These are phyloP conservation scores for Calonectria pauciramosa DNA, from an alignment of 2,329 filamentous ascomycete species.

Conservation along the genomic window DNA sequence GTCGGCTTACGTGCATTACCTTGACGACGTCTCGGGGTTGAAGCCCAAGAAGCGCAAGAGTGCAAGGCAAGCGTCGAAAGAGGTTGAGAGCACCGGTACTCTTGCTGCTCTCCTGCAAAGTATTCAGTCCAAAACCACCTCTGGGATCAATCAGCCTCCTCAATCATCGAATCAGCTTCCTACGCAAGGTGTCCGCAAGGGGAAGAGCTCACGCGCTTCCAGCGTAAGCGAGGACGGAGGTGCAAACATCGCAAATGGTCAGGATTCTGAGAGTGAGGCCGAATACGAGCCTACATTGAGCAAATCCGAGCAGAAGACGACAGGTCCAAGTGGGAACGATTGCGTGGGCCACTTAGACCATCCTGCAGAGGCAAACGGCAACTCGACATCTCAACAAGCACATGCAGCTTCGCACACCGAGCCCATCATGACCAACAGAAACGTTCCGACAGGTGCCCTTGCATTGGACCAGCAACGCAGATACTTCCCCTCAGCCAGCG, in stretches of 20 bases:
- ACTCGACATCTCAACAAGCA: constrained; percentile 10
- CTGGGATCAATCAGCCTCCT: constrained; percentile 15
- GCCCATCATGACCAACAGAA: constrained; percentile 34
- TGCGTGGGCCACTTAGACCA: constrained; percentile 5
- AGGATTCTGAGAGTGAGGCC: constrained; percentile 44
- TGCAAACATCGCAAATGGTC: constrained; percentile 19
- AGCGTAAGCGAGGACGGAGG: constrained; percentile 38
- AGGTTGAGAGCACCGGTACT: constrained; percentile 42
- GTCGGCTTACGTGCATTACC: constrained; percentile 48
- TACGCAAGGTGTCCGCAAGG: constrained; percentile 19
- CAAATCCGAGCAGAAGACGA: constrained; percentile 27
- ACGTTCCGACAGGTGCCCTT: constrained; percentile 47
- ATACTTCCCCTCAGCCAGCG: constrained; percentile 66
- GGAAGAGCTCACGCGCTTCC: constrained; percentile 37
- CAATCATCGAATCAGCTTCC: constrained; percentile 18
- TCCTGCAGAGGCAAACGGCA: constrained; percentile 27
- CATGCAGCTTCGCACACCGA: constrained; percentile 11
- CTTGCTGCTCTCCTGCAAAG: constrained; percentile 40
- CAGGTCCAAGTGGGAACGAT: constrained; percentile 22
- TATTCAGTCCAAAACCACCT: constrained; percentile 25
- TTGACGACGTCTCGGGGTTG: constrained; percentile 48
- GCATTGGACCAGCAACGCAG: constrained; percentile 56
- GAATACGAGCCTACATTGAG: constrained; percentile 43
- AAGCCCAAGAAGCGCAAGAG: constrained; percentile 50
- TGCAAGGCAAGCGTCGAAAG: constrained; percentile 48